Evolutionary conservation across 352 stramenopile genomes (phyloP), one percentile per base, ranked within the genome.

Genomic region (Globisporangium middletonii): DNA sequence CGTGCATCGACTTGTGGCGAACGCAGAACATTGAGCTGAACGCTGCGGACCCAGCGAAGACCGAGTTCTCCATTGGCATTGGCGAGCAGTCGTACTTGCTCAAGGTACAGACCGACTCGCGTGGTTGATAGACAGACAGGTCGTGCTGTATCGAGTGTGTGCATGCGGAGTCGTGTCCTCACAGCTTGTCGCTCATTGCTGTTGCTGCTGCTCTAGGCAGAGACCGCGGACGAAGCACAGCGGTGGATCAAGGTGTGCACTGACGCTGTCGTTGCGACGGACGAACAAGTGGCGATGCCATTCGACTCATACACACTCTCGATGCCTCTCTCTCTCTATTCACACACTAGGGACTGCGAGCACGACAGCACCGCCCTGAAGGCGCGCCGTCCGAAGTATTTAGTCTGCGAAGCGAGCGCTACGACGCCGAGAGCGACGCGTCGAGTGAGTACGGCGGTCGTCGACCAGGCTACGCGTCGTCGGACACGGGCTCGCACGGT

Each of bases 1-100:
- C 85, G 49, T 95, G 85, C 69, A 95, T 95, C 64, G 85, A 95
- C 58, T 61, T 95, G 55, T 94, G 84, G 84, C 81, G 82, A 38
- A 94, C 81, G 46, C 80, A 92, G 54, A 76, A 75, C 60, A 94
- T 94, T 63, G 79, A 86, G 42, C 71, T 90, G 57, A 77, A 77
- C 55, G 19, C 73, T 6, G 59, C 63, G 30, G 82, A 94, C 67
- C 55, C 56, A 1, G 64, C 83, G 45, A 73, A 75, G 41, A 72
- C 85, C 55, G 84, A 94, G 65, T 94, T 94, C 63, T 90, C 75
- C 37, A 89, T 94, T 69, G 71, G 78, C 48, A 92, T 94, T 49
- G 84, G 82, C 59, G 84, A 94, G 38, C 84, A 94, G 66, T 92
- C 82, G 37, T 94, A 94, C 59, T 59, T 94, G 19, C 77, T 94